These are phyloP conservation scores for Cryoendolithus antarcticus DNA, from an alignment of 2,329 filamentous ascomycete genomes.

Conservation along the genomic window DNA sequence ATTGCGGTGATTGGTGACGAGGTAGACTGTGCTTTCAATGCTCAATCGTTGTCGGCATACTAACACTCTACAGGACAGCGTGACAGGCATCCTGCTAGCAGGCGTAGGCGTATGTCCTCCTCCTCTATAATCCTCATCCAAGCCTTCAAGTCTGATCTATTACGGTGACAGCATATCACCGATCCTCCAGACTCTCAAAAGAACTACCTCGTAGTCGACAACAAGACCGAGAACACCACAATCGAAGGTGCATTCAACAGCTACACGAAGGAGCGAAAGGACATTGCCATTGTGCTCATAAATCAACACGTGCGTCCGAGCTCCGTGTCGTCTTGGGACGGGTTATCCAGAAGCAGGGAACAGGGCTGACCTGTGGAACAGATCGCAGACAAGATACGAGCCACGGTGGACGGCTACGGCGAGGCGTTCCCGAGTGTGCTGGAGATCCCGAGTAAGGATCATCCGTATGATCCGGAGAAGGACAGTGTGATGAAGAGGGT, in stretches of 20 bases:
- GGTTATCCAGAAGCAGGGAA: too few species aligned
- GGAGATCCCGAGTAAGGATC: conserved; percentile 97
- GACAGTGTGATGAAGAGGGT: conserved; percentile 92
- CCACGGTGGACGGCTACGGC: conserved; percentile 80
- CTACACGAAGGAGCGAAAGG: conserved; percentile 82
- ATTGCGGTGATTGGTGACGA: conserved; percentile 97
- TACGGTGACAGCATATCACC: conserved; percentile 65
- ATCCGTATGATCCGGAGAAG: conserved; percentile 97
- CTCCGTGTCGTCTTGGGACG: not conserved
- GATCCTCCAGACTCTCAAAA: conserved; percentile 79
- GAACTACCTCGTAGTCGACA: conserved; percentile 95
- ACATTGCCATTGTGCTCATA: conserved; percentile 92
- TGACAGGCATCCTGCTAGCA: conserved; percentile 87
- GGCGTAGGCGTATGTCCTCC: conserved; percentile 68
- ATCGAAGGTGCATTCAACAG: conserved; percentile 85
- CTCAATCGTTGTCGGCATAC: conserved; percentile 11
- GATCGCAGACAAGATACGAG: conserved; percentile 88
- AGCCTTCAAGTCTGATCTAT: not conserved
- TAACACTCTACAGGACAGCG: conserved; percentile 58
- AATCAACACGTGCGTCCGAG: conserved; percentile 72
- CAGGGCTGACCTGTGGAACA: conserved; percentile 25
- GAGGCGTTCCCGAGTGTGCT: conserved; percentile 92
- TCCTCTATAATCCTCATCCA: not conserved
- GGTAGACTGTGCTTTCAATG: conserved; percentile 34
- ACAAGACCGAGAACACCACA: conserved; percentile 74